Conservation (phyloP, 2,329 filamentous ascomycete species). For the Rasamsonia emersonii region DNA sequence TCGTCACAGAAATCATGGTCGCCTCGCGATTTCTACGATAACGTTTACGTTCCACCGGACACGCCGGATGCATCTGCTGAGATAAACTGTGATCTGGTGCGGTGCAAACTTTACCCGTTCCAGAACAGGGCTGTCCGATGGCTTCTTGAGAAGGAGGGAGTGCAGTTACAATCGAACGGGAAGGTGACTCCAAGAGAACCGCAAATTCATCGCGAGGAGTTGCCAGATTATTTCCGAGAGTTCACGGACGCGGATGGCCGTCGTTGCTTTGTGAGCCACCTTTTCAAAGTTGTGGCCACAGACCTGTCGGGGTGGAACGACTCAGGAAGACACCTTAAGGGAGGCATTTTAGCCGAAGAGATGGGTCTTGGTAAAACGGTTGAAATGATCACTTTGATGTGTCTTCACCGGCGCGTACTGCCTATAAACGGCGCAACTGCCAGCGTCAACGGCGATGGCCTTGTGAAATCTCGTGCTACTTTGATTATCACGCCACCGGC, state of each 20-base stretch:
- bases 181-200: slow-evolving; percentile 14
- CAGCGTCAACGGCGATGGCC: slow-evolving; percentile 13
- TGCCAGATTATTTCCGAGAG: slow-evolving; percentile 32
- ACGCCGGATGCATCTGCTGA: slow-evolving; percentile 22
- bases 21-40: slow-evolving; percentile 39
- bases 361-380: slow-evolving; percentile 45
- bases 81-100: slow-evolving; percentile 25
- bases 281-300: slow-evolving; percentile 32
- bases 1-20: slow-evolving; percentile 16
- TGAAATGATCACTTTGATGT: slow-evolving; percentile 40
- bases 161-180: slow-evolving; percentile 25
- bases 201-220: slow-evolving; percentile 3
- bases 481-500: slow-evolving; percentile 55
- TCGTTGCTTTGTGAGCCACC: slow-evolving; percentile 32
- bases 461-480: slow-evolving; percentile 44
- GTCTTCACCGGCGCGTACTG: slow-evolving; percentile 25
- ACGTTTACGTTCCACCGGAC: slow-evolving; percentile 36
- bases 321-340: slow-evolving; percentile 22
- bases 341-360: slow-evolving; percentile 43
- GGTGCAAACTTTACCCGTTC: slow-evolving; percentile 39
- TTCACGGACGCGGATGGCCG: slow-evolving; percentile 30
- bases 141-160: slow-evolving; percentile 38
- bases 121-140: slow-evolving; percentile 40
- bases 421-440: slow-evolving; percentile 9
- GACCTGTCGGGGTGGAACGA: slow-evolving; percentile 27